Conservation (phyloP, 176 grass and related monocot species). For the Eragrostis nindensis region DNA sequence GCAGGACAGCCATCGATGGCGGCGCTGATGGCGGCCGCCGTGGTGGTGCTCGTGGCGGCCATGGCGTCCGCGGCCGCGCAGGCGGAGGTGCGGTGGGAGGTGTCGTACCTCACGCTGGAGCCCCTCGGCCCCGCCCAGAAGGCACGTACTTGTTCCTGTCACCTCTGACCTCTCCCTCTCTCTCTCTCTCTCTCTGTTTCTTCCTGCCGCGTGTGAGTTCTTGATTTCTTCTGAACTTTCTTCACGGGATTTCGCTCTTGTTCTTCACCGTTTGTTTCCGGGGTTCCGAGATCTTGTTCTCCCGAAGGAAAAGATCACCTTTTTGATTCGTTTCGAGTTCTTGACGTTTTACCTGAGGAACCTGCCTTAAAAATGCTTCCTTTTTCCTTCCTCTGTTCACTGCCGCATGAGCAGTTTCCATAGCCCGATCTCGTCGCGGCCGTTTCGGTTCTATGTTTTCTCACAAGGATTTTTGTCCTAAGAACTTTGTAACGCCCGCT, state of each 20-base stretch:
- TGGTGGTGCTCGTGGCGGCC: constrained; percentile 32
- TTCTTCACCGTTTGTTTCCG: background rate
- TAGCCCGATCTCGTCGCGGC: constrained; percentile 13
- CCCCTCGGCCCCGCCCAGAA: constrained; percentile 74
- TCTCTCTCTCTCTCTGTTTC: background rate
- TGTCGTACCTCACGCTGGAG: constrained; percentile 73
- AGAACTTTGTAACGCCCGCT: background rate
- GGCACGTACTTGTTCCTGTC: constrained; percentile 24
- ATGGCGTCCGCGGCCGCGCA: background rate
- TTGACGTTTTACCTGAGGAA: constrained; percentile 8
- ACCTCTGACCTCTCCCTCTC: background rate
- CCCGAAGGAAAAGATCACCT: background rate
- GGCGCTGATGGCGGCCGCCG: constrained; percentile 2
- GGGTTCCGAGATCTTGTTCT: constrained; percentile 1
- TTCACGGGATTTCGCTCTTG: background rate
- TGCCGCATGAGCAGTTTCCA: background rate
- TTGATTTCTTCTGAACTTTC: background rate
- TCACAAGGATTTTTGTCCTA: constrained; percentile 7
- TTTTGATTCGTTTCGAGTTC: constrained; percentile 1
- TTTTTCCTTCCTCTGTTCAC: background rate
- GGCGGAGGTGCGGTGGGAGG: constrained; percentile 59
- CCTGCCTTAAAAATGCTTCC: constrained; percentile 17
- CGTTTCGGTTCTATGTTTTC: background rate
- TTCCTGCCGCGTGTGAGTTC: background rate
- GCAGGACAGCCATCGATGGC: background rate